Percentiles rank a stretch among this genome's conserved stretches.
Evolutionary conservation across 495 filamentous ascomycete genomes (phyloP).

Genomic region (Xylaria castorea): DNA sequence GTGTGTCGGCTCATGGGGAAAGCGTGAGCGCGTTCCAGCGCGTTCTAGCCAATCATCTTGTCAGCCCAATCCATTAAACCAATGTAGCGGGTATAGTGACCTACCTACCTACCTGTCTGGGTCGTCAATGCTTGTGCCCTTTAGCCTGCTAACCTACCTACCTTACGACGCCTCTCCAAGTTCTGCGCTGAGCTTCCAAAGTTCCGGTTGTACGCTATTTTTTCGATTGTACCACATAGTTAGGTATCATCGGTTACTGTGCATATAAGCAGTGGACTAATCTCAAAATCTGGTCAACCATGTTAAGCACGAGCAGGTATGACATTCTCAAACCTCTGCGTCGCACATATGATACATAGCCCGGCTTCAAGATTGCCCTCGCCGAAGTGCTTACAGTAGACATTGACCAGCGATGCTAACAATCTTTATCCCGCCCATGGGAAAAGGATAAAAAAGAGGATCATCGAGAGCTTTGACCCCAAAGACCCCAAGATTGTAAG

Average conservation of each 20-base stretch:
- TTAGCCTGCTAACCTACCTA: not conserved
- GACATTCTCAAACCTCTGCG: conserved; percentile 16
- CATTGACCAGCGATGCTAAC: not conserved
- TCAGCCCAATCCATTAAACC: not conserved
- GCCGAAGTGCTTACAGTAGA: not conserved
- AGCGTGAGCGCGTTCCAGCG: conserved; percentile 8
- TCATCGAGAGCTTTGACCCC: not conserved
- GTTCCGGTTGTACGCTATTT: not conserved
- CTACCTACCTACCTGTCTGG: not conserved
- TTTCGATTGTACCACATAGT: not conserved
- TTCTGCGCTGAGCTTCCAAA: not conserved
- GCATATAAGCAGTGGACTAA: not conserved
- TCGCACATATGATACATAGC: conserved; percentile 11
- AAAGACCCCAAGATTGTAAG: not conserved
- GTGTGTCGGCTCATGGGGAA: conserved; percentile 9
- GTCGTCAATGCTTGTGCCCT: not conserved
- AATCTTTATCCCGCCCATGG: not conserved
- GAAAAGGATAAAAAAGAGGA: not conserved
- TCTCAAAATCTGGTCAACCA: not conserved
- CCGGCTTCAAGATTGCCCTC: conserved; percentile 15
- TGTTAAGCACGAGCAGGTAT: not conserved
- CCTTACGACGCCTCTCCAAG: not conserved
- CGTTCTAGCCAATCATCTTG: conserved; percentile 14
- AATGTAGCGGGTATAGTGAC: not conserved
- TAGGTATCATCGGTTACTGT: not conserved